Conservation (phyloP, 352 stramenopile species). For the Phytophthora lateralis region DNA sequence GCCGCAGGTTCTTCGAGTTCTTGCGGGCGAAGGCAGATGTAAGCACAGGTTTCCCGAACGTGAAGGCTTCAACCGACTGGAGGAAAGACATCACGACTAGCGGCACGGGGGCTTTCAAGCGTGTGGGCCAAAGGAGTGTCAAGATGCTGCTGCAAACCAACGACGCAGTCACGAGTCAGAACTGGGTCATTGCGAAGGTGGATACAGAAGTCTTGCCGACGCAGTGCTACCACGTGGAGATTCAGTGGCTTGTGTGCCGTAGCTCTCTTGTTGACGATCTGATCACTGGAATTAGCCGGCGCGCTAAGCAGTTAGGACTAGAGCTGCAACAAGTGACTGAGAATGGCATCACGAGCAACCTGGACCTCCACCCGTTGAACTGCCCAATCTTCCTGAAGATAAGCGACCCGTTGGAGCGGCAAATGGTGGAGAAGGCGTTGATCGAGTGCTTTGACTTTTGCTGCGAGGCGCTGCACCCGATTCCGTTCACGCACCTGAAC, state of each 20-base stretch:
- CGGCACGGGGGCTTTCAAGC: slow-evolving; percentile 65
- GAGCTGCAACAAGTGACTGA: slow-evolving; percentile 76
- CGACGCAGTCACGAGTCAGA: slow-evolving; percentile 76
- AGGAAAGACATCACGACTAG: slow-evolving; percentile 45
- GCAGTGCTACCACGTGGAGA: slow-evolving; percentile 85
- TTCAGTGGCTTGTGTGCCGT: slow-evolving; percentile 87
- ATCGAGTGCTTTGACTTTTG: slow-evolving; percentile 72
- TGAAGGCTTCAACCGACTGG: slow-evolving; percentile 66
- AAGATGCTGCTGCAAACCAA: slow-evolving; percentile 74
- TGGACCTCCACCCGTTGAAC: slow-evolving; percentile 80
- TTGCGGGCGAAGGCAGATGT: slow-evolving; percentile 63
- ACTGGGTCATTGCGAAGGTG: slow-evolving; percentile 82
- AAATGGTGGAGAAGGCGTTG: slow-evolving; percentile 65
- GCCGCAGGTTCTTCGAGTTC: slow-evolving; percentile 74
- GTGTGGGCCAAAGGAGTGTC: slow-evolving; percentile 65
- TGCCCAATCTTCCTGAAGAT: slow-evolving; percentile 79
- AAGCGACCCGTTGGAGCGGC: slow-evolving; percentile 44
- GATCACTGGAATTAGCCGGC: slow-evolving; percentile 68
- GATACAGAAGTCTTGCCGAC: slow-evolving; percentile 71
- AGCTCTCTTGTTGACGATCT: slow-evolving; percentile 84
- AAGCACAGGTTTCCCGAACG: slow-evolving; percentile 55
- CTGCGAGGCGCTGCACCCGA: slow-evolving; percentile 70
- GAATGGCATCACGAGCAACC: slow-evolving; percentile 78
- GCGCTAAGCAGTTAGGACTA: slow-evolving; percentile 77
- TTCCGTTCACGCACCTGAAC: slow-evolving; percentile 60